A percentile compares a stretch with the other conserved stretches of the same genome.
phyloP scores from a whole-genome alignment of 2,329 filamentous ascomycete species.

The Aspergillus sp. region DNA sequence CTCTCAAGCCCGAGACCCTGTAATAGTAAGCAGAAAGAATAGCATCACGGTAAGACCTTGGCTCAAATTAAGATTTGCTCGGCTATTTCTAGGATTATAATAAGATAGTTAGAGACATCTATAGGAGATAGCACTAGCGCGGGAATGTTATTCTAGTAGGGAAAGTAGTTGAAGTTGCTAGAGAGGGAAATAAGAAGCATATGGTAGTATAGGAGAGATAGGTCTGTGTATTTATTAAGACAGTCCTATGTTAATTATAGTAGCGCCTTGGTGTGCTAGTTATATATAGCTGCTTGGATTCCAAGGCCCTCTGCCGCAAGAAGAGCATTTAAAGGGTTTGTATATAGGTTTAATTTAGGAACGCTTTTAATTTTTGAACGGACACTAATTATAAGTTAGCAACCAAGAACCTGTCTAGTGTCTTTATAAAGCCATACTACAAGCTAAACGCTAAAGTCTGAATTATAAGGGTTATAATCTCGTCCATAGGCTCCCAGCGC shows the following conservation, averaged over 20 bases:
- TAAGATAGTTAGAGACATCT: background rate
- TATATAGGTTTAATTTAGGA: background rate
- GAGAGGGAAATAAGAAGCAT: constrained; percentile 1
- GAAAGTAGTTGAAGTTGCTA: background rate
- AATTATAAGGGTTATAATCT: background rate
- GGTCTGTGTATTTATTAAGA: background rate
- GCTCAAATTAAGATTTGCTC: background rate
- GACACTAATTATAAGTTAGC: background rate
- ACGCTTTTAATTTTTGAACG: background rate
- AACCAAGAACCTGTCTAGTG: background rate
- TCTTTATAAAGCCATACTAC: background rate
- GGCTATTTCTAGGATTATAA: background rate
- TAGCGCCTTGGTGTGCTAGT: background rate
- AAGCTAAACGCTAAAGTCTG: background rate
- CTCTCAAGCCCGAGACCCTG: background rate
- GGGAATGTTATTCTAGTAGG: background rate
- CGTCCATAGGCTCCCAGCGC: constrained; percentile 1
- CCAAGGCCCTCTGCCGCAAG: background rate
- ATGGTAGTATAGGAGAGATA: constrained; percentile 1
- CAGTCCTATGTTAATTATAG: background rate
- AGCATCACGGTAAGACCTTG: background rate
- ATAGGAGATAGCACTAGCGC: background rate
- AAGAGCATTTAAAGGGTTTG: background rate
- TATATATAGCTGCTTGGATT: background rate
- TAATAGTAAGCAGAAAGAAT: background rate